phyloP scores from a whole-genome alignment of 805 yeast genomes.

The Wickerhamomyces queroliae region DNA sequence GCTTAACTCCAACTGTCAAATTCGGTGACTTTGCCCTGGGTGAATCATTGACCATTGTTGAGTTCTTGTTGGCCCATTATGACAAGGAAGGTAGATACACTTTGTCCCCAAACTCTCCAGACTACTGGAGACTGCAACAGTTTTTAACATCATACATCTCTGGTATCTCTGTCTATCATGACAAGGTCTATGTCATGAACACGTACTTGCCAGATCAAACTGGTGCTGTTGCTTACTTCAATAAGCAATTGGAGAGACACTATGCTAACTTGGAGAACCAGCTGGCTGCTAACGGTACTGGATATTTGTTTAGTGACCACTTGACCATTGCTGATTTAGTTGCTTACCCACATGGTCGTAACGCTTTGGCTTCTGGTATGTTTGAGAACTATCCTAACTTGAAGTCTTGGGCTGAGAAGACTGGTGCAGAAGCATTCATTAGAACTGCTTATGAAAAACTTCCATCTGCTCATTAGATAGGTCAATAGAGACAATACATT shows the following conservation, averaged over 20 bases:
- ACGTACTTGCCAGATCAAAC: conserved; percentile 39
- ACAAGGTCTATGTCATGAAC: conserved; percentile 40
- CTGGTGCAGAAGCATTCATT: not conserved
- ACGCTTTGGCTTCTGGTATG: conserved; percentile 16
- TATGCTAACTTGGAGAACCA: conserved; percentile 6
- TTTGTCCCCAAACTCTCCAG: conserved; percentile 25
- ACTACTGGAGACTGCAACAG: conserved; percentile 42
- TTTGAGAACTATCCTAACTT: not conserved
- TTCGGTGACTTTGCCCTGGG: conserved; percentile 24
- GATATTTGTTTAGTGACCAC: conserved; percentile 49
- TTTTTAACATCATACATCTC: conserved; percentile 48
- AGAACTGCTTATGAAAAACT: conserved; percentile 1
- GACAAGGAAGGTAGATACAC: conserved; percentile 40
- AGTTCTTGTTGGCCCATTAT: conserved; percentile 48
- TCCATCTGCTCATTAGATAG: too few relatives aligned
- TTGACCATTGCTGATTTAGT: conserved; percentile 48
- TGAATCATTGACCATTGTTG: conserved; percentile 36
- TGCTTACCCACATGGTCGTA: conserved; percentile 29
- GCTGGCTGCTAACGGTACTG: conserved; percentile 33
- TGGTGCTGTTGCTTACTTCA: conserved; percentile 40
- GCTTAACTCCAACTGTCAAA: conserved; percentile 47
- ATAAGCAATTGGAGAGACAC: conserved; percentile 38
- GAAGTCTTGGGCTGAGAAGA: not conserved
- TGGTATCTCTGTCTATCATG: conserved; percentile 50
- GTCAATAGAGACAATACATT: too few relatives aligned